These are phyloP conservation scores for Penicillium angulare DNA, from an alignment of 495 filamentous ascomycete species.

Conservation along the genomic window DNA sequence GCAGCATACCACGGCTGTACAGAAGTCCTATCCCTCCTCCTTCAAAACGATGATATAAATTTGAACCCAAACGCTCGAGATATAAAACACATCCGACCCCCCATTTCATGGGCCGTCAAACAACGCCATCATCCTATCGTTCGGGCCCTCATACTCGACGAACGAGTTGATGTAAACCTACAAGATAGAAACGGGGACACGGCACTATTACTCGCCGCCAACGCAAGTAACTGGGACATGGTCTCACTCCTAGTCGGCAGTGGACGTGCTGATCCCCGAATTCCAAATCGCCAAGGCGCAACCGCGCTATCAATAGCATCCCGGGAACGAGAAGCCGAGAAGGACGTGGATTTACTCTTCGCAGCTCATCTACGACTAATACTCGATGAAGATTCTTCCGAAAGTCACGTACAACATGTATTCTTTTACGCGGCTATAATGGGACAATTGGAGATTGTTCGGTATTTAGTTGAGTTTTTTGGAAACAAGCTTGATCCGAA, in stretches of 20 bases:
- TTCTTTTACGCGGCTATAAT: slow-evolving; percentile 24
- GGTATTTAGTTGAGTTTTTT: slow-evolving; percentile 18
- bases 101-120: slow-evolving; percentile 38
- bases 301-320: slow-evolving; percentile 15
- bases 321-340: neutral
- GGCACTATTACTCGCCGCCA: slow-evolving; percentile 15
- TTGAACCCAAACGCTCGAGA: slow-evolving; percentile 20
- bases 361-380: slow-evolving; percentile 22
- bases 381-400: slow-evolving; percentile 11
- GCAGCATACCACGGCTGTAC: slow-evolving; percentile 16
- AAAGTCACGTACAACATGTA: slow-evolving; percentile 22
- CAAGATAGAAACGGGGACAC: slow-evolving; percentile 22
- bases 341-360: slow-evolving; percentile 12
- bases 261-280: slow-evolving; percentile 13
- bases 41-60: slow-evolving; percentile 6
- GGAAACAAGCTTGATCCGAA: slow-evolving; percentile 21
- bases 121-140: slow-evolving; percentile 27
- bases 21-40: slow-evolving; percentile 10
- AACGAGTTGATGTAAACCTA: slow-evolving; percentile 21
- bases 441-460: slow-evolving; percentile 19
- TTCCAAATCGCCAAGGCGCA: slow-evolving; percentile 16
- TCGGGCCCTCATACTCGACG: slow-evolving; percentile 15
- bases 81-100: slow-evolving; percentile 24
- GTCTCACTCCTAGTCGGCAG: slow-evolving; percentile 8
- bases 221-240: slow-evolving; percentile 3